phyloP scores from a whole-genome alignment of 2,329 filamentous ascomycete genomes.

The Dactylellina cionopaga region DNA sequence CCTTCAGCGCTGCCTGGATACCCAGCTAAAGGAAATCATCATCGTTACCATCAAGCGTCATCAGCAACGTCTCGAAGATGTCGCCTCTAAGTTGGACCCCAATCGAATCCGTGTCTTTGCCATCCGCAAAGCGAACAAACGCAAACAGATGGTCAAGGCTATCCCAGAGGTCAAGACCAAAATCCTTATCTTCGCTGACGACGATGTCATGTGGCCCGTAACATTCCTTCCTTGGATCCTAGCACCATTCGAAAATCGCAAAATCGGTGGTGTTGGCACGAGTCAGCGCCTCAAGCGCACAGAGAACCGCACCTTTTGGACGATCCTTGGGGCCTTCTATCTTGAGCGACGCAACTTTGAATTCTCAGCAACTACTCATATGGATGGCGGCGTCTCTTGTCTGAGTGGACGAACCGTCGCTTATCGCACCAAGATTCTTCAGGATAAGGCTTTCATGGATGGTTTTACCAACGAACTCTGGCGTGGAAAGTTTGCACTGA shows the following conservation, averaged over 20 bases:
- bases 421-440: constrained; percentile 87
- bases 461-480: constrained; percentile 92
- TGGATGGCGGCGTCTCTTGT: constrained; percentile 95
- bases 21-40: constrained; percentile 76
- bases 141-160: constrained; percentile 89
- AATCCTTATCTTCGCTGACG: constrained; percentile 92
- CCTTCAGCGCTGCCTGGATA: constrained; percentile 78
- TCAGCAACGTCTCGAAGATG: constrained; percentile 72
- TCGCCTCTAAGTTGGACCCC: constrained; percentile 72
- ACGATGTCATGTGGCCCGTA: constrained; percentile 91
- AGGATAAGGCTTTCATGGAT: constrained; percentile 83
- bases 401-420: constrained; percentile 94
- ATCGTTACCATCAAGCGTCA: constrained; percentile 88
- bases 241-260: constrained; percentile 85
- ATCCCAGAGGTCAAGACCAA: constrained; percentile 83
- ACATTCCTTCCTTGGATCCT: constrained; percentile 91
- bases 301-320: constrained; percentile 75
- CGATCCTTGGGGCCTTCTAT: constrained; percentile 90
- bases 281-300: constrained; percentile 84
- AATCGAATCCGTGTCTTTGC: constrained; percentile 76
- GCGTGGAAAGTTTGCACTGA: constrained; percentile 81
- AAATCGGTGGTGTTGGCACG: constrained; percentile 89
- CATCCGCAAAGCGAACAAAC: constrained; percentile 90
- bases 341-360: constrained; percentile 95
- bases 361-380: constrained; percentile 92